phyloP scores from a whole-genome alignment of 257 asterid genomes.

The Scutellaria minor region DNA sequence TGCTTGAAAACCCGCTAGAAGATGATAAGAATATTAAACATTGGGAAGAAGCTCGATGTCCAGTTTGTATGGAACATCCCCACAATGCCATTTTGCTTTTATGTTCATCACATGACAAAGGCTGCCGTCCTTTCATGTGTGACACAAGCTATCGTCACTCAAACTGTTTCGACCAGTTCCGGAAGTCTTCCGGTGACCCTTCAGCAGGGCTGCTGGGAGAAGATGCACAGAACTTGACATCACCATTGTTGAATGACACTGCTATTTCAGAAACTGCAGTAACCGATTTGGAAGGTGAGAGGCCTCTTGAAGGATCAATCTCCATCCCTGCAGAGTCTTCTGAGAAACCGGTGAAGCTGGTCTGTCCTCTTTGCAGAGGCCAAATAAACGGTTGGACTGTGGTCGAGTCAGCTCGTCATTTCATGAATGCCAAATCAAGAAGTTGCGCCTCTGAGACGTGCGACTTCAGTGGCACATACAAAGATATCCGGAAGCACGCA shows the following conservation, averaged over 20 bases:
- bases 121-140: constrained; percentile 91
- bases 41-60: constrained; percentile 95
- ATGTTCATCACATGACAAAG: constrained; percentile 85
- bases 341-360: constrained; percentile 48
- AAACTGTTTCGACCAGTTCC: constrained; percentile 84
- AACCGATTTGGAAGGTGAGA: constrained; percentile 40
- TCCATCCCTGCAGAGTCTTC: constrained; percentile 39
- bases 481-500: constrained; percentile 84
- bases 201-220: constrained; percentile 43
- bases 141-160: constrained; percentile 97
- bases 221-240: constrained; percentile 36
- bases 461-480: constrained; percentile 70
- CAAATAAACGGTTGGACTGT: constrained; percentile 70
- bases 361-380: constrained; percentile 89
- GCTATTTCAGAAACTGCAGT: constrained; percentile 40
- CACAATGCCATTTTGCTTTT: constrained; percentile 87
- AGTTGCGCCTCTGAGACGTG: constrained; percentile 86
- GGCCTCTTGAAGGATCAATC: constrained; percentile 37
- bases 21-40: constrained; percentile 58
- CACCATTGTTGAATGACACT: constrained; percentile 39
- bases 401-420: constrained; percentile 69
- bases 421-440: constrained; percentile 77
- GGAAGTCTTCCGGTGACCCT: constrained; percentile 57
- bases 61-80: constrained; percentile 95
- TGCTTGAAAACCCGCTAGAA: constrained; percentile 59